A percentile compares a stretch with the other conserved stretches of the same genome.
These are phyloP conservation scores for Triticum monococcum DNA, from an alignment of 176 grass and related monocot species.

Conservation along the genomic window DNA sequence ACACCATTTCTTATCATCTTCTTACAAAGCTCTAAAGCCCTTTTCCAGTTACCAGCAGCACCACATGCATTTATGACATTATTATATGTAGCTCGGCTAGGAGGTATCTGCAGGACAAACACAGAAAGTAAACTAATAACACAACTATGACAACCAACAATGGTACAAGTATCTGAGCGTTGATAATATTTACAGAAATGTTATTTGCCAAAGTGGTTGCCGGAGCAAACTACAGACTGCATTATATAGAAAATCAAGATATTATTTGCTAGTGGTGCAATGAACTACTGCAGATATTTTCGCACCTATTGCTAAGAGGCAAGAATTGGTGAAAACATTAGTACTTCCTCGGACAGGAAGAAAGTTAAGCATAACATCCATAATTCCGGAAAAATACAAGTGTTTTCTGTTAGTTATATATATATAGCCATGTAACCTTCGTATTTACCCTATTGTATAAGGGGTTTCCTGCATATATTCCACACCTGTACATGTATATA, in stretches of 20 bases:
- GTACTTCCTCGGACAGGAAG: neutral
- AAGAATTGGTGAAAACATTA: neutral
- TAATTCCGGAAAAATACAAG: neutral
- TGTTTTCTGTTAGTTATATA: neutral
- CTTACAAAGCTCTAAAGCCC: slow-evolving; percentile 87
- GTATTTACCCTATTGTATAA: too few species aligned
- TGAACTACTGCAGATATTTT: neutral
- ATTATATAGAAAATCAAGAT: slow-evolving; percentile 3
- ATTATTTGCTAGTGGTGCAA: neutral
- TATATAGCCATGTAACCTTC: too few species aligned
- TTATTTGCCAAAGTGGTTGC: slow-evolving; percentile 7
- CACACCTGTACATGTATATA: too few species aligned
- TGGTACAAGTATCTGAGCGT: neutral
- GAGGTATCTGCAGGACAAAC: slow-evolving; percentile 67
- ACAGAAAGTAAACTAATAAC: slow-evolving; percentile 2
- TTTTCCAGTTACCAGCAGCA: slow-evolving; percentile 84
- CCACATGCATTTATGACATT: slow-evolving; percentile 96
- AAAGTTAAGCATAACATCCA: neutral
- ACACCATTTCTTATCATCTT: slow-evolving; percentile 99
- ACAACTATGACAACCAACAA: neutral
- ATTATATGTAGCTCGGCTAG: slow-evolving; percentile 83
- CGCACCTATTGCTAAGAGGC: neutral
- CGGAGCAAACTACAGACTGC: neutral
- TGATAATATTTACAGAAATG: neutral
- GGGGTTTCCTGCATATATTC: too few species aligned